Evolutionary conservation across 176 grass and related monocot genomes (phyloP).

Genomic region (Pharus latifolius): DNA sequence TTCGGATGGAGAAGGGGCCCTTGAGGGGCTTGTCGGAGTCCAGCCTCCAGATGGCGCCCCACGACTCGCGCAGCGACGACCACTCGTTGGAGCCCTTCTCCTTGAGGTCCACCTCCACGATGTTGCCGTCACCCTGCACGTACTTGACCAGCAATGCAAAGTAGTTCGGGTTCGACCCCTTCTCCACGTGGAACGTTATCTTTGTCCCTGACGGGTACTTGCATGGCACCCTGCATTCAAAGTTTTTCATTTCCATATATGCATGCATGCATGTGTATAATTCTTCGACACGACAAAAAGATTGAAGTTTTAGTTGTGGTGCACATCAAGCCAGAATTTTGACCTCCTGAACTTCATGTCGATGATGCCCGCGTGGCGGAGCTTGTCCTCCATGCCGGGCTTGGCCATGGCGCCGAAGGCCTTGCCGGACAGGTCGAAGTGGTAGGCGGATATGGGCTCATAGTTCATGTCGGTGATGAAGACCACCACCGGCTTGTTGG

Average conservation of each 20-base stretch:
- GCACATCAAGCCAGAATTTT: no score
- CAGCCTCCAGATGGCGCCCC: constrained; percentile 68
- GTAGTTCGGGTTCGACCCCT: constrained; percentile 49
- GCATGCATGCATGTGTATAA: not conserved
- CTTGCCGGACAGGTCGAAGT: constrained; percentile 65
- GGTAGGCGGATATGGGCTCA: constrained; percentile 43
- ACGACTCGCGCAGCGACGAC: constrained; percentile 37
- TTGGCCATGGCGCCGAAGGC: constrained; percentile 54
- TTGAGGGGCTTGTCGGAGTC: constrained; percentile 14
- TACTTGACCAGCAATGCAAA: constrained; percentile 53
- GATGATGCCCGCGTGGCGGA: constrained; percentile 50
- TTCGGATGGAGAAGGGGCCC: constrained; percentile 52
- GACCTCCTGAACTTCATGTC: constrained; percentile 51
- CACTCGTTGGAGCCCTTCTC: constrained; percentile 3
- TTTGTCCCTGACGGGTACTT: constrained; percentile 32
- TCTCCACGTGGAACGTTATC: constrained; percentile 63
- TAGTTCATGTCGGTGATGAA: constrained; percentile 67
- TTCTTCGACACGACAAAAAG: no score
- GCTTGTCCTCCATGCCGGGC: constrained; percentile 32
- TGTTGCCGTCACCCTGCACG: constrained; percentile 47
- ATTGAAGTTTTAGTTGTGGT: no score
- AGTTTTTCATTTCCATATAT: not conserved
- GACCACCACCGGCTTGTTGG: constrained; percentile 26
- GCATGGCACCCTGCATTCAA: constrained; percentile 46
- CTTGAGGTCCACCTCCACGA: constrained; percentile 48